Base-by-base conservation (phyloP, 306 rosid species). In the Neltuma alba region DNA sequence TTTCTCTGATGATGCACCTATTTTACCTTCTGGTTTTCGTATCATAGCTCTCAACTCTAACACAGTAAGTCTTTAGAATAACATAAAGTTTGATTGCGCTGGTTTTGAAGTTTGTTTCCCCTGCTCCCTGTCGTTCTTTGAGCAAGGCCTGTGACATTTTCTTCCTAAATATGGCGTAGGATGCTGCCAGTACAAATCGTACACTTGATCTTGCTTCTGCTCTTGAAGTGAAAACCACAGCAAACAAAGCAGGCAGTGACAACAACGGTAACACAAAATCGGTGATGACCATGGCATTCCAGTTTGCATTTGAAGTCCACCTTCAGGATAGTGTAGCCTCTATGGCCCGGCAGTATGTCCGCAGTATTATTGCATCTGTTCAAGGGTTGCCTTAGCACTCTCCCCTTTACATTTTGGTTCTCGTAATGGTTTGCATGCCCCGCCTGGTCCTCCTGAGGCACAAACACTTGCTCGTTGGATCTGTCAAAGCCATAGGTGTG, bases 271-370 rank as follows among this genome's bases (percentile, higher is more conserved):
- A 82, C 62, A 82, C 93, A 73, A 95, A 95, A 83, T 95, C 99
- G 71, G 97, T 95, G 75, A 93, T 95, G 99, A 95, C 99, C 70
- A 95, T 95, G 72, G 99, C 99, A 37, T 95, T 95, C 89, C 99
- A 95, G 77, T 93, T 95, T 79, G 97, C 97, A 74, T 93, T 88
- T 78, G 98, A 91, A 73, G 83, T 87, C 72, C 98, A 93, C 79
- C 96, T 95, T 83, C 98, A 95, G 80, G 98, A 95, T 38, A 95
- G 74, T 76, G 88, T 95, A 62, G 94, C 97, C 11, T 75, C 90
- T 31, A 95, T 95, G 98, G 98, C 98, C 34, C 74, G 99, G n/a
- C 98, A 93, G 73, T 95, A 95, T 68, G 89, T 93, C 41, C 91
- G 98, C 25, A 95, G 94, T 76, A 89, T 95, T 42, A 92, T 95